Percentiles rank a stretch among this genome's conserved stretches.
phyloP scores from a whole-genome alignment of 805 yeast genomes.

The Myxozyma nipponensis region DNA sequence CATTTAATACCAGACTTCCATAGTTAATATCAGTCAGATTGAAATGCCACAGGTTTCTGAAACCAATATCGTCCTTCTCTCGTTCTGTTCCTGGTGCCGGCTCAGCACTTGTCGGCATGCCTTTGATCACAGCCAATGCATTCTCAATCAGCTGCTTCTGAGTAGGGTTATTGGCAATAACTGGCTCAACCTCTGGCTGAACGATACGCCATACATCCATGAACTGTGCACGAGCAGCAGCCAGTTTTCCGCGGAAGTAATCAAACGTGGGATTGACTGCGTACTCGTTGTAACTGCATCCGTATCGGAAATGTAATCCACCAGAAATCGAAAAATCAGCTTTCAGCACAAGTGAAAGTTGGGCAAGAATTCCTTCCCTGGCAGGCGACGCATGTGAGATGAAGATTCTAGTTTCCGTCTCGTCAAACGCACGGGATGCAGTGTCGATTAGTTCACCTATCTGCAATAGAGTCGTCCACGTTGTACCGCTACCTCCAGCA shows the following conservation, averaged over 20 bases:
- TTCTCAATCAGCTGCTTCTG: conserved; percentile 48
- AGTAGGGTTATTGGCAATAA: conserved; percentile 43
- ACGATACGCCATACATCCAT: conserved; percentile 63
- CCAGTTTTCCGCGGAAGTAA: conserved; percentile 58
- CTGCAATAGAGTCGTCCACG: conserved; percentile 71
- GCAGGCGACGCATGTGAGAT: conserved; percentile 68
- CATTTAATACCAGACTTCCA: conserved; percentile 48
- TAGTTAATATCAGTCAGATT: conserved; percentile 59
- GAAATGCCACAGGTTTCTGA: conserved; percentile 74
- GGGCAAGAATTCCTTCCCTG: conserved; percentile 64
- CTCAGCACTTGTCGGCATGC: conserved; percentile 39
- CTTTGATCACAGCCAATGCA: conserved; percentile 60
- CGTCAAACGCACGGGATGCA: conserved; percentile 41
- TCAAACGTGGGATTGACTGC: conserved; percentile 62
- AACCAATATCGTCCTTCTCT: conserved; percentile 61
- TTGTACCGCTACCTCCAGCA: conserved; percentile 63
- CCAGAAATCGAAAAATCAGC: conserved; percentile 73
- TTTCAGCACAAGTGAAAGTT: conserved; percentile 59
- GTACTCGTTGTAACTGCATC: conserved; percentile 65
- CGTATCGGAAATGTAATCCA: conserved; percentile 66
- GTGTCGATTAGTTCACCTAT: conserved; percentile 61
- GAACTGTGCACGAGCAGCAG: conserved; percentile 56
- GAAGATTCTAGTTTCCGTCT: conserved; percentile 54
- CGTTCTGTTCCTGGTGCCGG: conserved; percentile 42
- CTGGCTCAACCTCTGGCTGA: conserved; percentile 47